These are phyloP conservation scores for Candida qinlingensis DNA, from an alignment of 805 yeast genomes.

Conservation along the genomic window DNA sequence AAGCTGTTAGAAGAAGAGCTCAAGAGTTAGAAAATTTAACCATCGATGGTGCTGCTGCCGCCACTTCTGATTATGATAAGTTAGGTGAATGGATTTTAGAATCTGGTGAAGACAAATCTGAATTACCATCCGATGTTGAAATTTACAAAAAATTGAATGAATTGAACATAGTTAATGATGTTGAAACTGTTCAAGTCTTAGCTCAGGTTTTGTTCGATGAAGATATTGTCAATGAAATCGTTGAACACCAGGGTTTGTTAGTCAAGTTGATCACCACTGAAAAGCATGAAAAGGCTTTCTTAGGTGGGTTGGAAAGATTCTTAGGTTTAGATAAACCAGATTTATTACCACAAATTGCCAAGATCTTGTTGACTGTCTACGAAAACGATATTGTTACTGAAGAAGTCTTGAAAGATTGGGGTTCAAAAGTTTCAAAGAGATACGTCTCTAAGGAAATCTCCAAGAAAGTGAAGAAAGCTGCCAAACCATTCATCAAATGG, in stretches of 20 bases:
- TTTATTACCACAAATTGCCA: slow-evolving; percentile 69
- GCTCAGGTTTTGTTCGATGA: slow-evolving; percentile 87
- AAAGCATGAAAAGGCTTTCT: slow-evolving; percentile 78
- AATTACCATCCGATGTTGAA: slow-evolving; percentile 80
- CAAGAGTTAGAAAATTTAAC: slow-evolving; percentile 69
- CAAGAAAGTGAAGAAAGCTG: slow-evolving; percentile 92
- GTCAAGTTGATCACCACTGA: slow-evolving; percentile 63
- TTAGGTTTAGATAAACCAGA: slow-evolving; percentile 76
- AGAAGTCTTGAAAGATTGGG: slow-evolving; percentile 78
- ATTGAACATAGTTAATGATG: slow-evolving; percentile 62
- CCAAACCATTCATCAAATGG: slow-evolving; percentile 95
- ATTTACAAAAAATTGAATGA: slow-evolving; percentile 86
- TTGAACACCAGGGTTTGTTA: slow-evolving; percentile 76
- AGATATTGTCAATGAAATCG: slow-evolving; percentile 65
- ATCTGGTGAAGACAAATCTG: slow-evolving; percentile 47
- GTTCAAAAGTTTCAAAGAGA: slow-evolving; percentile 86
- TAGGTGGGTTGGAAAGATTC: slow-evolving; percentile 95
- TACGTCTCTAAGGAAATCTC: slow-evolving; percentile 88
- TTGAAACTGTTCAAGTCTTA: slow-evolving; percentile 81
- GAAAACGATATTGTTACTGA: slow-evolving; percentile 82
- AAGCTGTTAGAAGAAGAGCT: slow-evolving; percentile 91
- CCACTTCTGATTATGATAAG: slow-evolving; percentile 53
- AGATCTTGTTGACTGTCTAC: slow-evolving; percentile 74
- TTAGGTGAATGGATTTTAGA: slow-evolving; percentile 85
- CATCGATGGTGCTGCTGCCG: slow-evolving; percentile 35